phyloP scores from a whole-genome alignment of 2,329 filamentous ascomycete species.

The Fusarium nodosum region DNA sequence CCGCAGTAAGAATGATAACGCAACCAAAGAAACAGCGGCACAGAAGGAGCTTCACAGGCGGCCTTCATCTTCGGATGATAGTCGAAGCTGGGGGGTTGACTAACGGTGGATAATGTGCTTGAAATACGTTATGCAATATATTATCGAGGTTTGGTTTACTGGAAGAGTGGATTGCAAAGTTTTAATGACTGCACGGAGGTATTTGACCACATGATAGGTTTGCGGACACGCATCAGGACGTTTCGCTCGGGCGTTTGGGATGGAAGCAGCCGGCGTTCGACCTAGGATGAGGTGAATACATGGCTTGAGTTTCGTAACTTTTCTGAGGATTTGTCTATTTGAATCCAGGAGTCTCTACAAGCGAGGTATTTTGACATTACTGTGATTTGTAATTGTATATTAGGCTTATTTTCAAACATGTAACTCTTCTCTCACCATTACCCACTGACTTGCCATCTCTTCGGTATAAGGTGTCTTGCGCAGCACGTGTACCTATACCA shows the following conservation, averaged over 20 bases:
- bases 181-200: slow-evolving; percentile 14
- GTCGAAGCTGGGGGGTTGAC: slow-evolving; percentile 48
- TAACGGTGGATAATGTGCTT: slow-evolving; percentile 15
- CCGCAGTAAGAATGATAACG: slow-evolving; percentile 16
- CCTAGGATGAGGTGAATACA: slow-evolving; percentile 23
- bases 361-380: slow-evolving; percentile 14
- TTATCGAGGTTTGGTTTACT: slow-evolving; percentile 1
- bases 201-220: neutral
- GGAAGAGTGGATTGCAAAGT: slow-evolving; percentile 13
- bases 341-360: slow-evolving; percentile 10
- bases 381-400: slow-evolving; percentile 29
- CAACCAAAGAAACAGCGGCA: slow-evolving; percentile 1
- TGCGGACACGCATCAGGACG: slow-evolving; percentile 10
- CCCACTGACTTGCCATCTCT: neutral
- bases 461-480: neutral
- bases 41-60: slow-evolving; percentile 26
- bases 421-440: slow-evolving; percentile 8
- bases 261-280: slow-evolving; percentile 32
- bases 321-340: slow-evolving; percentile 8
- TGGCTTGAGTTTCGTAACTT: slow-evolving; percentile 32
- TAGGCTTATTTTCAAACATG: slow-evolving; percentile 18
- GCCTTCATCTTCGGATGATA: slow-evolving; percentile 44
- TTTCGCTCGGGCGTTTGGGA: slow-evolving; percentile 29
- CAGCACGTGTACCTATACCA: neutral
- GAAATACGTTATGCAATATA: slow-evolving; percentile 9